Base-by-base conservation (phyloP, 1,139 yeast species). In the Magnusiomyces tetraspermus region DNA sequence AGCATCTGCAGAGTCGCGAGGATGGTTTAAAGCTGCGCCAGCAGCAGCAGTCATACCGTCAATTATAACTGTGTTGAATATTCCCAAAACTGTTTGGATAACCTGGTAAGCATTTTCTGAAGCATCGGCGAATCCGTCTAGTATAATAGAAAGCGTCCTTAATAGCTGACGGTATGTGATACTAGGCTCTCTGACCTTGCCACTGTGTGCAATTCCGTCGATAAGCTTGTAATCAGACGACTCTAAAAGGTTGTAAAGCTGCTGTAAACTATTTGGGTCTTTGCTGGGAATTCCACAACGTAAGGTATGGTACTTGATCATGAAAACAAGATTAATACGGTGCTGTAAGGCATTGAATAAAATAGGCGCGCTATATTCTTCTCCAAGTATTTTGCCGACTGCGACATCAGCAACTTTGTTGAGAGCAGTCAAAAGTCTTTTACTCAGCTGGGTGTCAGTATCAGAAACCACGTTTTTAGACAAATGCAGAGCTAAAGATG, bases 321-420 rank as follows among this genome's bases (percentile, higher is more conserved):
- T 82, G 63, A 88, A 88, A 1, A 87, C 78, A 54, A 86, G 68
- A 60, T 86, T 90, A 46, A 82, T 71, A 50, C 95, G 76, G 51
- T 79, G 86, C 51, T 76, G 74, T 60, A 76, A 81, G 1, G 85
- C 72, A 23, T 75, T 77, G 5, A 71, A 68, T 60, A 81, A 77
- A 10, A 76, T 53, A 1, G 75, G 73, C 1, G 77, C 69, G 2
- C 79, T 75, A 4, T 74, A 68, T 2, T 84, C 85, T 58, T 79
- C 82, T 1, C 73, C 69, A 41, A 77, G 71, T 56, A 80, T 79
- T 15, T 76, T 71, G 52, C 73, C 72, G 49, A 88, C 68, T 31
- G 86, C 71, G 38, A 74, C 71, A 13, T 75, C 66, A 1, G 80
- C 74, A 52, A 80, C 70, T 3, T 55, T 50, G 23, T 54, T 59